Base-by-base conservation (phyloP, 768 basidiomycete species). In the Tylopilus vinaceipallidus region DNA sequence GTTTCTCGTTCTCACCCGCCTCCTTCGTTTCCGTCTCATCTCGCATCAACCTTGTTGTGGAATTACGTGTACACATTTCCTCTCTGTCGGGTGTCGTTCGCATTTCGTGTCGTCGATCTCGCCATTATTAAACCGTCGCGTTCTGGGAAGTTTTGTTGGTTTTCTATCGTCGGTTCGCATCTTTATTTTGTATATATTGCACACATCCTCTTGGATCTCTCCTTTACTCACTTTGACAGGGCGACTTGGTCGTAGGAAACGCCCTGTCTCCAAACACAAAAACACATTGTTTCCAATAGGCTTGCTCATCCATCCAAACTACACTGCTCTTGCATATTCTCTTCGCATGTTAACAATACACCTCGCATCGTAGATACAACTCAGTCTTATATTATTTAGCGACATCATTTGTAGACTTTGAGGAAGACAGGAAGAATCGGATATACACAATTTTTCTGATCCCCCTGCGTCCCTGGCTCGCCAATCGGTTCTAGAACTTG, bases 41-140 rank as follows among this genome's bases (percentile, higher is more conserved):
- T 37, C 32, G 58, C 53, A 58, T 58, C 56, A 44, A 54, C 47
- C 45, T 37, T 62, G 64, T 65, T 65, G 64, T 65, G 66, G 66
- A 63, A 65, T 58, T 65, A 68, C 50, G 54, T 65, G 66, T 65
- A 67, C 49, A 65, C 63, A 64, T 49, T 52, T 54, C 12, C 43
- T 37, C 53, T 30, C 50, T 40, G n/a, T 49, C 37, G 46, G 53
- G 56, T 39, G 46, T 49, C 59, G 37, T 57, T 52, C 29, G 48
- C 50, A 45, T 45, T 51, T 44, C 49, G 24, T 42, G 17, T 38
- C 42, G 20, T 40, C 43, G 45, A 36, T 37, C 56, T 36, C 39
- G 40, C 41, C 43, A 49, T 47, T 41, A 20, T 14, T 23, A 29
- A 12, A 47, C 42, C 41, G 7, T 16, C 14, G 24, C 42, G 10